Percentiles rank a stretch among this genome's conserved stretches.
Conservation (phyloP, 2,329 filamentous ascomycete genomes). For the Aspergillus fijiensis region DNA sequence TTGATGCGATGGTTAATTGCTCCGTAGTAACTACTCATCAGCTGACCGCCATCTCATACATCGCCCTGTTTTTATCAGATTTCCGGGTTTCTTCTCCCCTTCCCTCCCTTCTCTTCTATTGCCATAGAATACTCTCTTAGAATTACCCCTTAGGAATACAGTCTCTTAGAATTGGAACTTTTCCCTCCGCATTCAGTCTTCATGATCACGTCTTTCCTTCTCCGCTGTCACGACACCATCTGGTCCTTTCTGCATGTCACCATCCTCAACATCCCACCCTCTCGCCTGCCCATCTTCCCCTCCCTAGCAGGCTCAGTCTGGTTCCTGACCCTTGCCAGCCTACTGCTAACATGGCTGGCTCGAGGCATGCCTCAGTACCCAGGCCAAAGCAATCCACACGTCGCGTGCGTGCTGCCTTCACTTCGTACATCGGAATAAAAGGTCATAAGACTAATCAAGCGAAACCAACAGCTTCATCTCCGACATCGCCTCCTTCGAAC, state of each 20-base stretch:
- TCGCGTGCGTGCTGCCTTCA: slow-evolving; percentile 12
- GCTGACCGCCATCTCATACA: not conserved
- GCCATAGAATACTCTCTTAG: too few species aligned
- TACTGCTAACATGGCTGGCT: slow-evolving; percentile 21
- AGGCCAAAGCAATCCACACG: slow-evolving; percentile 20
- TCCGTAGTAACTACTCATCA: not conserved
- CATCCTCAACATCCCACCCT: slow-evolving; percentile 24
- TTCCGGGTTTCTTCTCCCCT: too few species aligned
- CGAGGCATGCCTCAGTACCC: slow-evolving; percentile 22
- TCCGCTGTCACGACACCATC: slow-evolving; percentile 16
- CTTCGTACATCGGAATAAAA: not conserved
- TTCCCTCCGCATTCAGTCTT: not conserved
- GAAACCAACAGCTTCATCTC: slow-evolving; percentile 20
- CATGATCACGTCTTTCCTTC: slow-evolving; percentile 9
- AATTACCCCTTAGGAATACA: not conserved
- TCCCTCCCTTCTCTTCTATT: slow-evolving; percentile 24
- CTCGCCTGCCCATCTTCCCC: slow-evolving; percentile 22
- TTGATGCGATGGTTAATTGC: too few species aligned
- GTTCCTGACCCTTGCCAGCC: slow-evolving; percentile 21
- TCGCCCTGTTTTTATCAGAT: not conserved
- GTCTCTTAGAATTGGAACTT: not conserved
- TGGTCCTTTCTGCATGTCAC: slow-evolving; percentile 19
- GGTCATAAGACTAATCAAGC: not conserved
- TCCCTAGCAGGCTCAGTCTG: slow-evolving; percentile 21
- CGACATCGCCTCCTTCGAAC: slow-evolving; percentile 24